Evolutionary conservation across 2,329 filamentous ascomycete genomes (phyloP).

Genomic region (Sclerotinia borealis): DNA sequence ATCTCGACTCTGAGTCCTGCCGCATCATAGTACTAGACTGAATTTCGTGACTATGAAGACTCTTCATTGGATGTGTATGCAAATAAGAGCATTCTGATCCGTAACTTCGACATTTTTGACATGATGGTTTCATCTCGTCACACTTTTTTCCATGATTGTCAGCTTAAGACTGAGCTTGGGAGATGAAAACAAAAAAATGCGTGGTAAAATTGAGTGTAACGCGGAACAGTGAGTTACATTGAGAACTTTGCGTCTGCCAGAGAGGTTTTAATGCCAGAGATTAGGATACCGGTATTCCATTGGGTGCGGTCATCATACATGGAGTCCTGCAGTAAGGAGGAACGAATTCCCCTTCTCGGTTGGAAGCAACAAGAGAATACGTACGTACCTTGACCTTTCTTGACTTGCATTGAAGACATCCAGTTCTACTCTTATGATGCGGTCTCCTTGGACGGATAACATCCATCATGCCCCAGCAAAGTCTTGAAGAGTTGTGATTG

Average conservation of each 20-base stretch:
- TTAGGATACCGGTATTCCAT: not conserved
- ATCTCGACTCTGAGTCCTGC: constrained; percentile 3
- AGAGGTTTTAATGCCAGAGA: not conserved
- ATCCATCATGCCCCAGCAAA: constrained; percentile 3
- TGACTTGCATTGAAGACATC: constrained; percentile 33
- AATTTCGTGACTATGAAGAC: constrained; percentile 3
- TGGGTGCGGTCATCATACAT: not conserved
- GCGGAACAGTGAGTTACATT: not conserved
- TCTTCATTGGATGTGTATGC: constrained; percentile 26
- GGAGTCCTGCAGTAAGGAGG: not conserved
- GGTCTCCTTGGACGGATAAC: constrained; percentile 16
- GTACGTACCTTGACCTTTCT: constrained; percentile 33
- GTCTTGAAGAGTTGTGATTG: too few species aligned
- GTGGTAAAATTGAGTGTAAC: not conserved
- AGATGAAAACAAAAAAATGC: not conserved
- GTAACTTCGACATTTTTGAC: constrained; percentile 26
- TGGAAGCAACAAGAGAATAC: not conserved
- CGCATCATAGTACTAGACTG: not conserved
- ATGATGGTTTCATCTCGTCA: constrained; percentile 28
- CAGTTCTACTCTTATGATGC: constrained; percentile 33
- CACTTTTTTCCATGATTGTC: constrained; percentile 19
- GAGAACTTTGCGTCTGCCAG: not conserved
- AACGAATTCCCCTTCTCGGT: too few species aligned
- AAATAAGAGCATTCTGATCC: constrained; percentile 27
- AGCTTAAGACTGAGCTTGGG: not conserved